These are phyloP conservation scores for Ganoderma multipileum DNA, from an alignment of 1,284 basidiomycete genomes.

Conservation along the genomic window DNA sequence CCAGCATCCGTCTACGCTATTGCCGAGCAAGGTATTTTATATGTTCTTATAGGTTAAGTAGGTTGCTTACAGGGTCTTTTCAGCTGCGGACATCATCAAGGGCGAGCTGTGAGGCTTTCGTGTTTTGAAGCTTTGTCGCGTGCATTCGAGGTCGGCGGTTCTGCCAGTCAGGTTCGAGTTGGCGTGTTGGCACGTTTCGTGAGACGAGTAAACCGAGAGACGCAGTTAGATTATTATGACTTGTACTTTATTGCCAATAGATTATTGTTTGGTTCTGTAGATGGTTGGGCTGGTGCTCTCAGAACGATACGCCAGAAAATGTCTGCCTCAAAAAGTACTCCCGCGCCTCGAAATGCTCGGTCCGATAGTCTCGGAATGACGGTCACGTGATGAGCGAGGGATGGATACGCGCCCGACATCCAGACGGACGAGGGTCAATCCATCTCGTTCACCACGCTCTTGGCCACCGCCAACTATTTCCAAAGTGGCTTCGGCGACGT, in stretches of 20 bases:
- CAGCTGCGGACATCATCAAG: constrained; percentile 43
- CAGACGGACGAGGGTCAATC: constrained; percentile 22
- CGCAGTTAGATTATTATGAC: no score
- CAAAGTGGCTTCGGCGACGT: neutral
- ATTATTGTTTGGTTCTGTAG: neutral
- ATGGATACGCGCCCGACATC: constrained; percentile 23
- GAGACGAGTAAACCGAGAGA: neutral
- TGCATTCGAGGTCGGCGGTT: constrained; percentile 1
- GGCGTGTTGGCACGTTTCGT: no score
- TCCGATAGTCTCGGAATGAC: constrained; percentile 5
- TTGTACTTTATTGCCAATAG: constrained; percentile 2
- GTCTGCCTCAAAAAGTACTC: no score
- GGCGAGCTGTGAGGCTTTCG: constrained; percentile 28
- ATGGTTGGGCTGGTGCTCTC: neutral
- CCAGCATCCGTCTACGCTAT: constrained; percentile 40
- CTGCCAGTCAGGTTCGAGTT: no score
- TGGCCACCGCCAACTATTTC: constrained; percentile 10
- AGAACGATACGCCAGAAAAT: neutral
- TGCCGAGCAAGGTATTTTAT: constrained; percentile 39
- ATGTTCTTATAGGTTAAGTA: neutral
- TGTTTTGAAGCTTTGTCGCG: constrained; percentile 5
- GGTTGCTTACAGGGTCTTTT: neutral
- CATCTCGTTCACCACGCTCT: constrained; percentile 27
- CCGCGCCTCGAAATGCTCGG: neutral
- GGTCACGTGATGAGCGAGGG: constrained; percentile 23